Evolutionary conservation across 495 filamentous ascomycete species (phyloP), one percentile per base, ranked within the genome.

Genomic region (Aspergillus biplanus): DNA sequence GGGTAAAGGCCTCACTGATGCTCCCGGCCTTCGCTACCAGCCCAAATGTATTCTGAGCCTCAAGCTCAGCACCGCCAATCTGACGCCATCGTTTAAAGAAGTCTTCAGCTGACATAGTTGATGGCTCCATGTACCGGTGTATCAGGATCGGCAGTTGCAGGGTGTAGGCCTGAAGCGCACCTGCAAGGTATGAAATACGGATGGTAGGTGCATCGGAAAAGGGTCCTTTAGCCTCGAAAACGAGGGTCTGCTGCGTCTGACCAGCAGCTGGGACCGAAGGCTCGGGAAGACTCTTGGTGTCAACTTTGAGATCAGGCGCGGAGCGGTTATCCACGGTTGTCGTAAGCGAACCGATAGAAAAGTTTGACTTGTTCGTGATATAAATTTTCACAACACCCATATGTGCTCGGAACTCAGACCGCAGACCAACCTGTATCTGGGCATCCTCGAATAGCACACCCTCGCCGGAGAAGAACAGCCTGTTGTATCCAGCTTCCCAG

Each of bases 81-180:
- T 99, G 96, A 75, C 95, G 92, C 96, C 96, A 99, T 21, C 96
- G 83, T 80, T 95, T 97, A 81, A 99, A 99, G 77, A 98, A 99
- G 63, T 98, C 95, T 53, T 97, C 95, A 0, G 87, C 87, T 8
- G 83, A 83, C 42, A 99, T 75, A 44, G 90, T 85, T 0, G 96
- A 93, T 0, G 90, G 86, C 61, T 97, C 93, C 93, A 98, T 97
- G 76, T 95, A 99, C 66, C 97, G 96, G 71, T 97, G 93, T 61
- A 92, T 85, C 4, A 91, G 78, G 5, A 99, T 86, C 0, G 96
- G 96, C 4, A 99, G 83, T 72, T 93, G 92, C 13, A 99, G 82
- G 0, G 95, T 98, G 34, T 97, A 81, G 0, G 92, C 93, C 75
- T 99, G 96, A 50, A 98, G 82, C 0, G 95, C 91, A 67, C 96